These are phyloP conservation scores for Catenaria anguillulae DNA, from an alignment of 371 early-diverging fungal species.

Conservation along the genomic window DNA sequence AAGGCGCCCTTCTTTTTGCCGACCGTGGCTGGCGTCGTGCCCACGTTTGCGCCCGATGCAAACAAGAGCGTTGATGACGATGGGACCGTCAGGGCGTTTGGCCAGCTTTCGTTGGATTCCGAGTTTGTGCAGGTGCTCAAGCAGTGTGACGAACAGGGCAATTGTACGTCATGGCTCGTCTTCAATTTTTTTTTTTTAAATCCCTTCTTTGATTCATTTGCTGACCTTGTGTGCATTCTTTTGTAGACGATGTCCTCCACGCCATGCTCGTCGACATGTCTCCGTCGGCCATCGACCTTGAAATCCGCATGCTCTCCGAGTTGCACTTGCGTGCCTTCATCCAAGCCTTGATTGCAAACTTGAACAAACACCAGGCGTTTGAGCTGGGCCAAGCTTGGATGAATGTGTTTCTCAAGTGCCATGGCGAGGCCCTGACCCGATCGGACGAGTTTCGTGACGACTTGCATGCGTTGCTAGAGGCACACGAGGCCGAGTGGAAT, in stretches of 20 bases:
- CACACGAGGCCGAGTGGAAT: conserved; percentile 9
- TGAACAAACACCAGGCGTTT: conserved; percentile 57
- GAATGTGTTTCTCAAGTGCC: conserved; percentile 53
- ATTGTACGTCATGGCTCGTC: conserved; percentile 37
- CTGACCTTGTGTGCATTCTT: conserved; percentile 13
- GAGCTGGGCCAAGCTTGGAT: conserved; percentile 74
- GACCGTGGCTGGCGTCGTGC: conserved; percentile 51
- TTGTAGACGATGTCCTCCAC: conserved; percentile 35
- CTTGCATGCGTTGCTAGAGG: conserved; percentile 26
- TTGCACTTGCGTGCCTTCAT: conserved; percentile 24
- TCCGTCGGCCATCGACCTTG: conserved; percentile 72
- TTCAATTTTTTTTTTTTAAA: conserved; percentile 7
- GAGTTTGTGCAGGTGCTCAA: conserved; percentile 40
- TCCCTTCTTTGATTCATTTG: background rate
- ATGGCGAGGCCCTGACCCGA: conserved; percentile 56
- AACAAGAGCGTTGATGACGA: conserved; percentile 13
- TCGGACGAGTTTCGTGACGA: conserved; percentile 37
- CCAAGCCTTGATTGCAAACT: conserved; percentile 38
- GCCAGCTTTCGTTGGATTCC: conserved; percentile 33
- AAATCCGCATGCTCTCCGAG: conserved; percentile 49
- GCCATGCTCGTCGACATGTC: conserved; percentile 50
- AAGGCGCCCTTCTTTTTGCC: conserved; percentile 86
- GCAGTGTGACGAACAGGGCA: conserved; percentile 27
- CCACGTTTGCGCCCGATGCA: conserved; percentile 34
- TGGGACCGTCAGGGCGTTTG: conserved; percentile 24